phyloP scores from a whole-genome alignment of 208 protist genomes.

The Acanthamoeba lenticulata region DNA sequence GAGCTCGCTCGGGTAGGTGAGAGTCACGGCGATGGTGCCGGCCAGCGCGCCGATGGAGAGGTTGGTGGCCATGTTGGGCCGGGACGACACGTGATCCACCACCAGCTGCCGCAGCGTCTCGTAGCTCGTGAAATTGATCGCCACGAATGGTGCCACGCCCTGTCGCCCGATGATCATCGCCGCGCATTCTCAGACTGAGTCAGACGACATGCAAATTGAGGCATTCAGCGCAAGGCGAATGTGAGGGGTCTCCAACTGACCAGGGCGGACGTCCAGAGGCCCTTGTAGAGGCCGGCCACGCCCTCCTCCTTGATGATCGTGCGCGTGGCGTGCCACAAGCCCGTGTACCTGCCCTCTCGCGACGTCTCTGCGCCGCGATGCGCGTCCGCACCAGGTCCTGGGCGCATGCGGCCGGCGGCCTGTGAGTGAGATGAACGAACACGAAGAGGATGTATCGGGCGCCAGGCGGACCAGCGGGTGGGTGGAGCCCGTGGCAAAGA shows the following conservation, averaged over 20 bases:
- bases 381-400: slow-evolving; percentile 9
- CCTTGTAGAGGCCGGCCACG: slow-evolving; percentile 21
- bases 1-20: slow-evolving; percentile 11
- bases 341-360: background rate
- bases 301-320: slow-evolving; percentile 45
- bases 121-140: slow-evolving; percentile 57
- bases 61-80: background rate
- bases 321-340: background rate
- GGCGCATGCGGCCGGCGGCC: background rate
- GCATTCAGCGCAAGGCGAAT: too few species aligned
- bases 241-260: background rate
- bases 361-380: background rate
- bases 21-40: slow-evolving; percentile 24
- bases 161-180: background rate
- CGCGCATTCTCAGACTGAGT: background rate
- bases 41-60: slow-evolving; percentile 31
- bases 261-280: background rate
- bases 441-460: background rate
- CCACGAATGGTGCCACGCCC: slow-evolving; percentile 41
- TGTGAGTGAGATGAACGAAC: background rate
- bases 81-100: background rate
- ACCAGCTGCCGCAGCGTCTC: background rate
- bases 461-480: background rate
- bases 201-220: too few species aligned
- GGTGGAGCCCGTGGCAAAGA: background rate